phyloP scores from a whole-genome alignment of 1,284 basidiomycete genomes.

The Lentinula novae-zelandiae region DNA sequence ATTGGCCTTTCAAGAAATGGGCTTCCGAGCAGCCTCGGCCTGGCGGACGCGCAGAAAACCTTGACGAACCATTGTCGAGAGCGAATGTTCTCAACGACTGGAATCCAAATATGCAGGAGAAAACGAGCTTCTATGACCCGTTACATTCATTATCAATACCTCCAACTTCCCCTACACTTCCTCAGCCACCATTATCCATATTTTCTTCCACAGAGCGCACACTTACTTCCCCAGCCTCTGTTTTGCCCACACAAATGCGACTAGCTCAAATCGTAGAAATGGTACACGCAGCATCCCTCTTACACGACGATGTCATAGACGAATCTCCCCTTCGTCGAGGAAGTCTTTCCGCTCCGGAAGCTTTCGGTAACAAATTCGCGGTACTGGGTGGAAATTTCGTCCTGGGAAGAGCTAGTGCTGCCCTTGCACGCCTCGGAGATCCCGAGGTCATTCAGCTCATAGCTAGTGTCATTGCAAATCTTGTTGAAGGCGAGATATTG shows the following conservation, averaged over 20 bases:
- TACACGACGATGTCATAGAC: conserved; percentile 97
- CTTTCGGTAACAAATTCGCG: conserved; percentile 94
- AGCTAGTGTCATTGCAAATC: conserved; percentile 88
- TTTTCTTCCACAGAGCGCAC: conserved; percentile 22
- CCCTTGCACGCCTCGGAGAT: conserved; percentile 83
- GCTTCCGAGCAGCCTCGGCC: conserved; percentile 52
- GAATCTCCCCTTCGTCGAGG: conserved; percentile 80
- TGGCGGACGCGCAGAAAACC: conserved; percentile 43
- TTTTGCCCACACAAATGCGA: conserved; percentile 86
- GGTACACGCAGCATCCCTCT: conserved; percentile 94
- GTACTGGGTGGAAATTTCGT: conserved; percentile 96
- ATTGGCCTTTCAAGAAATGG: conserved; percentile 50
- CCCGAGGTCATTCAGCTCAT: conserved; percentile 92
- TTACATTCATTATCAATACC: conserved; percentile 37
- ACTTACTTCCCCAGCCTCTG: conserved; percentile 29
- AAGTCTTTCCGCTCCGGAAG: conserved; percentile 79
- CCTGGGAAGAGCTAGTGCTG: conserved; percentile 87
- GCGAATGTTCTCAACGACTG: conserved; percentile 81
- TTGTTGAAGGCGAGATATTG: conserved; percentile 96
- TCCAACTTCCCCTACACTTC: conserved; percentile 20
- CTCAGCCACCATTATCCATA: conserved; percentile 16
- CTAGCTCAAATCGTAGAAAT: conserved; percentile 98
- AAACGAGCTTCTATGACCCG: conserved; percentile 42
- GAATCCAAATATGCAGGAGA: conserved; percentile 77
- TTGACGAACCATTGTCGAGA: conserved; percentile 70